phyloP scores from a whole-genome alignment of 768 basidiomycete genomes.

The Leccinum boreale region DNA sequence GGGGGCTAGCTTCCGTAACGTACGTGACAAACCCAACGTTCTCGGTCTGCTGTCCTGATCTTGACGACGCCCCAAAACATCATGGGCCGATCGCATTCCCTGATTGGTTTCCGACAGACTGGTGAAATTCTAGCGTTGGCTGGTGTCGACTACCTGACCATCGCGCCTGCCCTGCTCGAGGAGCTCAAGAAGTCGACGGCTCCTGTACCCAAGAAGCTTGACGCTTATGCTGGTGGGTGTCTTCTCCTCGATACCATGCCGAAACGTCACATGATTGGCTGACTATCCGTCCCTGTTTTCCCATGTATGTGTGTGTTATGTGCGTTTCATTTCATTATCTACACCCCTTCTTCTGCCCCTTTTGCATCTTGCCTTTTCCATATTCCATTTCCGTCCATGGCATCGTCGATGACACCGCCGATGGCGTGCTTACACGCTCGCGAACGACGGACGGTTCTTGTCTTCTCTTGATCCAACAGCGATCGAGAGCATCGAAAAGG shows the following conservation, averaged over 20 bases:
- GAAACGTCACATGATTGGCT: slow-evolving; percentile 1
- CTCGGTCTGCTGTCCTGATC: slow-evolving; percentile 1
- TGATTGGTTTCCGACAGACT: slow-evolving; percentile 39
- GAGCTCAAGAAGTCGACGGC: slow-evolving; percentile 83
- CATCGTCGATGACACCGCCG: neutral
- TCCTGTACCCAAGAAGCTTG: slow-evolving; percentile 82
- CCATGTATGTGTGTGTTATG: neutral
- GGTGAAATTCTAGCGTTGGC: slow-evolving; percentile 95
- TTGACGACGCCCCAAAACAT: neutral
- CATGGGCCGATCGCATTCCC: slow-evolving; percentile 4
- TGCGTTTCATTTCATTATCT: neutral
- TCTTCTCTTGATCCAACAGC: neutral
- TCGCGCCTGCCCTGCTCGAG: slow-evolving; percentile 85
- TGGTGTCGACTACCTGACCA: slow-evolving; percentile 97
- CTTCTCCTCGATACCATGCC: neutral
- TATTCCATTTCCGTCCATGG: slow-evolving; percentile 11
- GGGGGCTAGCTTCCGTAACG: slow-evolving; percentile 99
- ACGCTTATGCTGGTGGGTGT: slow-evolving; percentile 55
- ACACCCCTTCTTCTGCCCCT: neutral
- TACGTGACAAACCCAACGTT: slow-evolving; percentile 36
- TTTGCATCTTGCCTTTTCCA: neutral
- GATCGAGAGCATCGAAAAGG: slow-evolving; percentile 62
- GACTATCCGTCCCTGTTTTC: slow-evolving; percentile 5
- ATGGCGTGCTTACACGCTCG: neutral
- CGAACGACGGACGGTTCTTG: neutral